Evolutionary conservation across 129 eudicot species (phyloP).

Genomic region (Escallonia herrerae): DNA sequence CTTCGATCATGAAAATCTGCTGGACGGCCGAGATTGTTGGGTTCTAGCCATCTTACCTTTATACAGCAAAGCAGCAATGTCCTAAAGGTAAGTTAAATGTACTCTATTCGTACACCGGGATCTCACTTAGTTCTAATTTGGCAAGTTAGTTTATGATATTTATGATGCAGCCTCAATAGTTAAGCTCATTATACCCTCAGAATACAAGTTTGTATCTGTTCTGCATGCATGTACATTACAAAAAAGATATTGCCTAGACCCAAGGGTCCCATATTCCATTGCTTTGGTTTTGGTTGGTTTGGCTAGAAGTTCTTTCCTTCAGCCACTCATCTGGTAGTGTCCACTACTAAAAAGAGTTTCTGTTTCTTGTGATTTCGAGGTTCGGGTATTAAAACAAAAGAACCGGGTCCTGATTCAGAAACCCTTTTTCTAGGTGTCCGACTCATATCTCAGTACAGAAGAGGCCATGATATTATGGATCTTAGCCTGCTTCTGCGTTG

Average conservation of each 20-base stretch:
- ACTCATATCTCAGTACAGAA: too few species aligned
- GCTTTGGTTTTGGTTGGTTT: background rate
- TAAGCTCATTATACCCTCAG: background rate
- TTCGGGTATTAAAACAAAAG: background rate
- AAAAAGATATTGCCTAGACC: background rate
- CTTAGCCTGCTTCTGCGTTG: background rate
- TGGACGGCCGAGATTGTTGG: conserved; percentile 1
- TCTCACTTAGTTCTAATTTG: background rate
- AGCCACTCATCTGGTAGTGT: conserved; percentile 8
- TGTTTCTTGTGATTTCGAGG: background rate
- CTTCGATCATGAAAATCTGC: background rate
- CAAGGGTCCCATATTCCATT: conserved; percentile 7
- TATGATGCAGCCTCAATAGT: background rate
- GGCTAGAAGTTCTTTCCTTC: conserved; percentile 7
- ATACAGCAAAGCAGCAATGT: background rate
- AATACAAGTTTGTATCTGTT: background rate
- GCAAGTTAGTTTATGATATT: background rate
- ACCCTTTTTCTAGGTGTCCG: background rate
- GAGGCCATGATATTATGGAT: too few species aligned
- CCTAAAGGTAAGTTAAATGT: background rate
- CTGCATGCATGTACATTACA: background rate
- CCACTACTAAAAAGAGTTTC: background rate
- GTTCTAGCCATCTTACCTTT: background rate
- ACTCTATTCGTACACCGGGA: background rate
- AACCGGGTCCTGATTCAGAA: background rate